phyloP scores from a whole-genome alignment of 2,329 filamentous ascomycete species.

The Curvularia lunata region DNA sequence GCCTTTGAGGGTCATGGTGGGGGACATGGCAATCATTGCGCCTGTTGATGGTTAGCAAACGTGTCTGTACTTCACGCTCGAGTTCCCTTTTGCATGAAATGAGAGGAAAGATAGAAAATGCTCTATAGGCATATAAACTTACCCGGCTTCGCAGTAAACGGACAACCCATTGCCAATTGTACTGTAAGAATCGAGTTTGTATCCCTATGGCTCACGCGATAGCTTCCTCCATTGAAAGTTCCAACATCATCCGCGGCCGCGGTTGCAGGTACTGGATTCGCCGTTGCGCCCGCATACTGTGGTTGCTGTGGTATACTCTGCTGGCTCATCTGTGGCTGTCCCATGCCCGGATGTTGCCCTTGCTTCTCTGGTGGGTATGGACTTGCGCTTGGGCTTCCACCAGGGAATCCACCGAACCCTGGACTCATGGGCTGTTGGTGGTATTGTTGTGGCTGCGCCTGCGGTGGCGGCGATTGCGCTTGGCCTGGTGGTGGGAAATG shows the following conservation, averaged over 20 bases:
- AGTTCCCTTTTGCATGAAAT: neutral
- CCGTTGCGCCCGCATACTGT: slow-evolving; percentile 34
- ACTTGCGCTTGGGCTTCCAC: slow-evolving; percentile 37
- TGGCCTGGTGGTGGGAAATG: slow-evolving; percentile 40
- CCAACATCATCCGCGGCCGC: slow-evolving; percentile 79
- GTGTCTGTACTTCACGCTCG: neutral
- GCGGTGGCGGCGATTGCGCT: slow-evolving; percentile 26
- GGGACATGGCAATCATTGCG: slow-evolving; percentile 94
- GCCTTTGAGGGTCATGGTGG: slow-evolving; percentile 83
- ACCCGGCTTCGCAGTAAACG: slow-evolving; percentile 80
- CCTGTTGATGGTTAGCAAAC: slow-evolving; percentile 55
- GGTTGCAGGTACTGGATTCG: slow-evolving; percentile 31
- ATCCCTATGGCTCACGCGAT: slow-evolving; percentile 89
- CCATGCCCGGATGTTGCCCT: slow-evolving; percentile 25
- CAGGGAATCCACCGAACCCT: slow-evolving; percentile 33
- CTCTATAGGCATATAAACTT: slow-evolving; percentile 6
- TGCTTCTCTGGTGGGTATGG: slow-evolving; percentile 22
- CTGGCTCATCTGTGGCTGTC: slow-evolving; percentile 36
- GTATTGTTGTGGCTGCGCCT: slow-evolving; percentile 25
- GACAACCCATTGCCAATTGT: slow-evolving; percentile 88
- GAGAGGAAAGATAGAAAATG: neutral
- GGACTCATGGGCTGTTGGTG: slow-evolving; percentile 31
- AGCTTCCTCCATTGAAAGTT: slow-evolving; percentile 96
- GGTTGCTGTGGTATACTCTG: slow-evolving; percentile 38
- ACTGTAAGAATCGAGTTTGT: slow-evolving; percentile 88